Evolutionary conservation across 768 basidiomycete genomes (phyloP), one percentile per base, ranked within the genome.

Genomic region (Ramaria sp.): DNA sequence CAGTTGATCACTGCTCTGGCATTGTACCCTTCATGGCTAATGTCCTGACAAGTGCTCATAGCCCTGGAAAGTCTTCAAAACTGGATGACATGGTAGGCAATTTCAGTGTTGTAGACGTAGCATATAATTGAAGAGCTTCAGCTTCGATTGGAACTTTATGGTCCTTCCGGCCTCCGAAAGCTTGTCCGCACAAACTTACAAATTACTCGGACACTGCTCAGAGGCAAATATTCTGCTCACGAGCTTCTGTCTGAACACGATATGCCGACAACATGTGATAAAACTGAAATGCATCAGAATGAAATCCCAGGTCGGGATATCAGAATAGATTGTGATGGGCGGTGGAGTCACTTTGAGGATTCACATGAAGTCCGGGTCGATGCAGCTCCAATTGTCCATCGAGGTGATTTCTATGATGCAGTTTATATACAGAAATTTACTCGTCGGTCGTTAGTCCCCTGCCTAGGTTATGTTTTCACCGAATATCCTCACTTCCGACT

Each of bases 1-100:
- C 45, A 79, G 88, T 80, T 37, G 85, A 89, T 67, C 88, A 91
- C 68, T 75, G 80, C 46, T 82, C 86, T 77, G 89, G 87, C 6
- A 73, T 88, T 46, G 74, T 85, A 19, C 82, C 84, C 4, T 71
- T 90, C 43, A 71, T 90, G 53, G 75, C 83, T 46, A 80, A 73
- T 62, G 59, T 80, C 6, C 75, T 91, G 37, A 68, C 71, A 15
- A 58, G 80, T 64, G 65, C 78, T 73, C 34, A 65, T 62, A 54
- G 63, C 55, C 63, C 62, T 60, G 38, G 51, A 57, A 33, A n/a
- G n/a, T n/a, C 62, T 45, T 30, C 47, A 58, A 34, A 51, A 42
- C 39, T 33, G 59, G 37, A 43, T 27, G 38, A 54, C 39, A 34
- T 13, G n/a, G 53, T 54, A 41, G 22, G 53, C 30, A 7, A 7